Percentiles rank a stretch among this genome's conserved stretches.
phyloP scores from a whole-genome alignment of 2,329 filamentous ascomycete genomes.

The Ceratocystis lukuohia region DNA sequence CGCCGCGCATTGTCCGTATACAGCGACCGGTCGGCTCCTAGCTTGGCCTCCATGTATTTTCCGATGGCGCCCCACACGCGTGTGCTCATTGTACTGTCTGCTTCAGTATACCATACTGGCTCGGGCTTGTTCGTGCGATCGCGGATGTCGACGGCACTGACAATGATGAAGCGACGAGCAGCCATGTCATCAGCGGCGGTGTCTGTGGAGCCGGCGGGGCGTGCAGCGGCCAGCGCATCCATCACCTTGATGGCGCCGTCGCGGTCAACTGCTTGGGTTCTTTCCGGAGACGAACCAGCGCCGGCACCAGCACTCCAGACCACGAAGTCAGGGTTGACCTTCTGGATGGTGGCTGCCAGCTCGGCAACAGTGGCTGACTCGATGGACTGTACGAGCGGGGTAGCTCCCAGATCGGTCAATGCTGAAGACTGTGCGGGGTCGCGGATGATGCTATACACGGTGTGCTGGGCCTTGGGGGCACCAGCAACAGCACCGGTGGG shows the following conservation, averaged over 20 bases:
- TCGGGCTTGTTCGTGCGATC: slow-evolving; percentile 28
- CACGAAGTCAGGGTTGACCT: slow-evolving; percentile 25
- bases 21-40: slow-evolving; percentile 30
- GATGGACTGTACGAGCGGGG: slow-evolving; percentile 32
- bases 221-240: slow-evolving; percentile 30
- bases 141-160: slow-evolving; percentile 34
- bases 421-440: slow-evolving; percentile 26
- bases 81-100: slow-evolving; percentile 27
- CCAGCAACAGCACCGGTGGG: neutral
- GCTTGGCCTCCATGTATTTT: slow-evolving; percentile 31
- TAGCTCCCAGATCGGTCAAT: slow-evolving; percentile 30
- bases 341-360: slow-evolving; percentile 28
- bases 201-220: neutral
- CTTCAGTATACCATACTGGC: slow-evolving; percentile 33
- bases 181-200: neutral
- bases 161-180: slow-evolving; percentile 28
- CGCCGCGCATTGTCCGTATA: slow-evolving; percentile 27
- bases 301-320: slow-evolving; percentile 26
- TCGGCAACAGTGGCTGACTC: slow-evolving; percentile 29
- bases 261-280: slow-evolving; percentile 33
- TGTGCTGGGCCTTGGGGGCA: slow-evolving; percentile 19
- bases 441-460: slow-evolving; percentile 25
- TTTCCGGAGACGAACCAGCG: slow-evolving; percentile 24
- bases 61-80: slow-evolving; percentile 30
- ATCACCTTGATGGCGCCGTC: slow-evolving; percentile 34